Conservation (phyloP, 2,329 filamentous ascomycete species). For the Arachnomyces sp. region DNA sequence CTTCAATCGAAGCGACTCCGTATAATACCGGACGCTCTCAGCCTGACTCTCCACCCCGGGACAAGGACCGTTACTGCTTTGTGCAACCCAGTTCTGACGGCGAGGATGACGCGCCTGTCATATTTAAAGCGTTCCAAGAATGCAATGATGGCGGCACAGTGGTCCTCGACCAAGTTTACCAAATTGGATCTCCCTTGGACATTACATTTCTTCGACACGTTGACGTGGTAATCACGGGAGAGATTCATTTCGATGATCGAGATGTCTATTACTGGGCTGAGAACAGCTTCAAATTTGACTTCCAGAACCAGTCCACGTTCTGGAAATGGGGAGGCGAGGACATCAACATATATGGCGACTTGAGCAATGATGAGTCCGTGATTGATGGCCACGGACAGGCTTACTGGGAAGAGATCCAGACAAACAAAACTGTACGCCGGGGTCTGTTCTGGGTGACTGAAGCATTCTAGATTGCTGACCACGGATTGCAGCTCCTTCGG, state of each 20-base stretch:
- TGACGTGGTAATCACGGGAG: slow-evolving; percentile 54
- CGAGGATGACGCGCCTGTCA: slow-evolving; percentile 42
- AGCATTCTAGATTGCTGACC: no score
- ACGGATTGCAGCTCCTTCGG: slow-evolving; percentile 34
- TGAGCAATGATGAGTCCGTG: slow-evolving; percentile 27
- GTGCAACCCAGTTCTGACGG: slow-evolving; percentile 11
- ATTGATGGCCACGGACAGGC: slow-evolving; percentile 57
- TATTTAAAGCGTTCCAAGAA: slow-evolving; percentile 47
- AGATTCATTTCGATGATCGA: slow-evolving; percentile 51
- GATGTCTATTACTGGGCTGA: slow-evolving; percentile 62
- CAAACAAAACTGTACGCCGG: slow-evolving; percentile 40
- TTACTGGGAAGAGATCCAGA: slow-evolving; percentile 46
- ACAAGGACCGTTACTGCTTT: no score
- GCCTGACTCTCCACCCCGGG: no score
- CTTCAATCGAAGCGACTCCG: no score
- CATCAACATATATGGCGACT: slow-evolving; percentile 60
- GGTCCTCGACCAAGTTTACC: slow-evolving; percentile 51
- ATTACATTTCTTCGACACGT: slow-evolving; percentile 56
- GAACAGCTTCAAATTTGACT: slow-evolving; percentile 55
- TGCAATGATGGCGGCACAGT: slow-evolving; percentile 59
- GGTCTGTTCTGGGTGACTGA: slow-evolving; percentile 45
- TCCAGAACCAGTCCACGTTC: slow-evolving; percentile 60
- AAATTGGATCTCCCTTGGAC: slow-evolving; percentile 56
- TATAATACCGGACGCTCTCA: no score
- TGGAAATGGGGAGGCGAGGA: slow-evolving; percentile 58